phyloP scores from a whole-genome alignment of 1,284 basidiomycete species.

The Ceratobasidium sp. region DNA sequence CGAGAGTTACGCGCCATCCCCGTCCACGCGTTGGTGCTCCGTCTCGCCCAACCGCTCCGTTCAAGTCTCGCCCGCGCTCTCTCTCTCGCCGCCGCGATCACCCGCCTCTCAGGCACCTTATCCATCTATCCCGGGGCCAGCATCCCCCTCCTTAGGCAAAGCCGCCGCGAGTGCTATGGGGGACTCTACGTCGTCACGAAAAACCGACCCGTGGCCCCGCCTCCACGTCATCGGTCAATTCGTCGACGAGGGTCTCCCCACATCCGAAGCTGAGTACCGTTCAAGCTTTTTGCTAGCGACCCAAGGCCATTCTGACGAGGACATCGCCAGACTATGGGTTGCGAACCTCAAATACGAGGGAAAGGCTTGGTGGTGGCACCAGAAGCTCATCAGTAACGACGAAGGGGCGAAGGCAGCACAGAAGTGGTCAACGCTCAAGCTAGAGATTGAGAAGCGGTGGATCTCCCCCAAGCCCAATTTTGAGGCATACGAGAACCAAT shows the following conservation, averaged over 20 bases:
- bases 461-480: not conserved
- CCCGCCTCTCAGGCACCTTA: no score
- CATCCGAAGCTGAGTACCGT: slow-evolving; percentile 30
- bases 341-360: not conserved
- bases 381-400: not conserved
- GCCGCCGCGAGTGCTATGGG: slow-evolving; percentile 21
- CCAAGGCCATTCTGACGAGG: not conserved
- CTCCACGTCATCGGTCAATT: not conserved
- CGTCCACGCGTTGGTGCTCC: no score
- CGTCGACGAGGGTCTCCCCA: not conserved
- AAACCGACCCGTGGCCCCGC: no score
- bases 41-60: no score
- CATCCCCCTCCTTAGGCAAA: slow-evolving; percentile 11
- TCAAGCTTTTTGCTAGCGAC: not conserved
- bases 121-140: slow-evolving; percentile 5
- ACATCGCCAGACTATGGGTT: not conserved
- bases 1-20: no score
- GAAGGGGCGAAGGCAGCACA: not conserved
- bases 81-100: no score
- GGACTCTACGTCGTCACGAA: not conserved
- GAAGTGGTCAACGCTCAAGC: not conserved
- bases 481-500: not conserved
- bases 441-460: slow-evolving; percentile 7
- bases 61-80: no score
- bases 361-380: slow-evolving; percentile 11